Percentiles rank a stretch among this genome's conserved stretches.
These are phyloP conservation scores for Thielaviopsis ethacetica DNA, from an alignment of 2,329 filamentous ascomycete genomes.

Conservation along the genomic window DNA sequence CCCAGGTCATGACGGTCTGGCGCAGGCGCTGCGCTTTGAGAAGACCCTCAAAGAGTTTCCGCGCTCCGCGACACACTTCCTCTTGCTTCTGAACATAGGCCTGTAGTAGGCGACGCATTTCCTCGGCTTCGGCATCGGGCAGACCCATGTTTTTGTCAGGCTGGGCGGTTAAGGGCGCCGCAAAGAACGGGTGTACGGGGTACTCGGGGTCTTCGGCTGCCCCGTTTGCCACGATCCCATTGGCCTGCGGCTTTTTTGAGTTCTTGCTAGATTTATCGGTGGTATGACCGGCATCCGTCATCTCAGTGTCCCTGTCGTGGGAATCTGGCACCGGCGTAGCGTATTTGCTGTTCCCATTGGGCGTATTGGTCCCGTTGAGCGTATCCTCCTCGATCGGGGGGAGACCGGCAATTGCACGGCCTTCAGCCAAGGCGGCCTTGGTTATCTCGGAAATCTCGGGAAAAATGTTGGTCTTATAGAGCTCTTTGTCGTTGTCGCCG, in stretches of 20 bases:
- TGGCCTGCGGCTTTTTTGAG: not conserved
- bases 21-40: conserved; percentile 57
- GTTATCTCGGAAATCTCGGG: conserved; percentile 21
- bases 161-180: conserved; percentile 42
- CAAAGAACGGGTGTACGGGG: conserved; percentile 61
- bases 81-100: conserved; percentile 76
- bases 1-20: conserved; percentile 55
- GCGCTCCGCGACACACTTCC: conserved; percentile 57
- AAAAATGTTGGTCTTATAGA: conserved; percentile 34
- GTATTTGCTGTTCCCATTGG: not conserved
- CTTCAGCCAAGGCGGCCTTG: conserved; percentile 7
- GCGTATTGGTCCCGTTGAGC: not conserved
- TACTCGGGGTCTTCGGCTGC: conserved; percentile 15
- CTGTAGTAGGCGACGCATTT: conserved; percentile 56
- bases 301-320: not conserved
- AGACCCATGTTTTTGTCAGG: conserved; percentile 57
- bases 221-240: not conserved
- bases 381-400: not conserved
- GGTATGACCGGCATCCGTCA: not conserved
- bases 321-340: not conserved
- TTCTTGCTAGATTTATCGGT: not conserved
- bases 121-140: conserved; percentile 58
- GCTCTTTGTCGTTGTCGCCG: conserved; percentile 35
- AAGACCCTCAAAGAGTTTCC: conserved; percentile 52
- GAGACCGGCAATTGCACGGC: conserved; percentile 1